Base-by-base conservation (phyloP, 2,329 filamentous ascomycete species). In the Colletotrichum tabaci region DNA sequence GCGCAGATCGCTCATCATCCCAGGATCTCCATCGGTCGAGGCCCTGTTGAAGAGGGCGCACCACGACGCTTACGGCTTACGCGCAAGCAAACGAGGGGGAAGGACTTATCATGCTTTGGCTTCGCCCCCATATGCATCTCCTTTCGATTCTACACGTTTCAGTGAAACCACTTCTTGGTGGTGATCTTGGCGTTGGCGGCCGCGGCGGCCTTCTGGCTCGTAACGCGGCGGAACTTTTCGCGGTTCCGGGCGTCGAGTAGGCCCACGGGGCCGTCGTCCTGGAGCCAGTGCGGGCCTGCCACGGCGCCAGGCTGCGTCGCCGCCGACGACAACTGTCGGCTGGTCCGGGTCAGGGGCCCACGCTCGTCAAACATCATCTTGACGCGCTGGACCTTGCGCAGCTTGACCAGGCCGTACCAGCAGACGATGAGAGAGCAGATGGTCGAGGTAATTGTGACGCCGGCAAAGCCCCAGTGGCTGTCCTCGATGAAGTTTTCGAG, bases 401-500 rank as follows among this genome's bases (percentile, higher is more conserved):
- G 88, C 82, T 94, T 97, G 63, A 88, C 87, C 58, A 98, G 87
- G 6, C 96, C 95, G 82, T 96, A 98, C 77, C 90, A 88, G 84
- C 93, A 96, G 62, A 98, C 93, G 10, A 95, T 76, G 66, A 92
- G 88, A 16, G 94, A 94, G 80, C 95, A 91, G 67, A 92, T 77
- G 67, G 92, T 88, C 68, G 94, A 97, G 72, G 89, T 85, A 21
- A 85, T 86, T 2, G 92, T 94, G 72, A 99, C 91, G 65, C 89
- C 89, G 57, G 87, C 88, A 80, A 99, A 98, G 13, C 96, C 96
- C 81, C 94, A 89, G 81, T 94, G 90, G 1, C 93, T 95, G 80
- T 98, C 96, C 84, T 99, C 96, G 77, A 98, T 94, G 82, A 98
- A 98, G 83, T 98, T 98, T 80, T 98, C 97, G 74, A 99, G 86